Evolutionary conservation across 257 asterid genomes (phyloP).

Genomic region (Rehmannia glutinosa): DNA sequence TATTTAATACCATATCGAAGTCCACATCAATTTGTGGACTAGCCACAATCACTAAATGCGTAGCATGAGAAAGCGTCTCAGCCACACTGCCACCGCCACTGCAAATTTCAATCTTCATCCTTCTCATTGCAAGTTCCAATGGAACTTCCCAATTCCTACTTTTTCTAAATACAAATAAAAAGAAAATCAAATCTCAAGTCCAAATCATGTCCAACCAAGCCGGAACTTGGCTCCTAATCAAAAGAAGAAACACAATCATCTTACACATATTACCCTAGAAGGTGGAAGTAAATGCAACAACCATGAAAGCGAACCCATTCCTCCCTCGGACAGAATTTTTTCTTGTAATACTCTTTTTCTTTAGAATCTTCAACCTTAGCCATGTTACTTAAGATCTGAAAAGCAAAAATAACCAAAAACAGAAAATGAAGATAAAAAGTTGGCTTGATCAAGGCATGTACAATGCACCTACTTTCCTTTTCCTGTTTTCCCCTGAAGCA

Average conservation of each 20-base stretch:
- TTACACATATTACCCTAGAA: constrained; percentile 48
- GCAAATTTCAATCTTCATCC: constrained; percentile 80
- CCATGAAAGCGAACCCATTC: constrained; percentile 83
- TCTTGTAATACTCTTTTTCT: constrained; percentile 55
- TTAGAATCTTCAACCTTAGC: constrained; percentile 37
- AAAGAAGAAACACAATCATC: constrained; percentile 23
- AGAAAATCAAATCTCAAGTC: constrained; percentile 16
- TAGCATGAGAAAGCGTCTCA: constrained; percentile 55
- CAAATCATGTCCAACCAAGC: constrained; percentile 11
- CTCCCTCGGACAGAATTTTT: constrained; percentile 68
- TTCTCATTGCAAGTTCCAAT: constrained; percentile 57
- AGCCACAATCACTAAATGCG: constrained; percentile 69
- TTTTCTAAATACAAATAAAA: constrained; percentile 29
- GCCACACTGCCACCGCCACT: constrained; percentile 66
- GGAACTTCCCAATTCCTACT: constrained; percentile 46
- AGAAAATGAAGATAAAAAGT: constrained; percentile 8
- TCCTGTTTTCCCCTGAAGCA: constrained; percentile 3
- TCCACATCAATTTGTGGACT: constrained; percentile 39
- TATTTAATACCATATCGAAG: constrained; percentile 39
- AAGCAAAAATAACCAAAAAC: constrained; percentile 20
- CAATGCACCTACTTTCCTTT: background rate
- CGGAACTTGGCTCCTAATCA: constrained; percentile 4
- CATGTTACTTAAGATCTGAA: constrained; percentile 62
- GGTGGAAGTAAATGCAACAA: constrained; percentile 67
- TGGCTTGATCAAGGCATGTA: constrained; percentile 15